Evolutionary conservation across 768 basidiomycete genomes (phyloP).

Genomic region (Mycena leptocephala): DNA sequence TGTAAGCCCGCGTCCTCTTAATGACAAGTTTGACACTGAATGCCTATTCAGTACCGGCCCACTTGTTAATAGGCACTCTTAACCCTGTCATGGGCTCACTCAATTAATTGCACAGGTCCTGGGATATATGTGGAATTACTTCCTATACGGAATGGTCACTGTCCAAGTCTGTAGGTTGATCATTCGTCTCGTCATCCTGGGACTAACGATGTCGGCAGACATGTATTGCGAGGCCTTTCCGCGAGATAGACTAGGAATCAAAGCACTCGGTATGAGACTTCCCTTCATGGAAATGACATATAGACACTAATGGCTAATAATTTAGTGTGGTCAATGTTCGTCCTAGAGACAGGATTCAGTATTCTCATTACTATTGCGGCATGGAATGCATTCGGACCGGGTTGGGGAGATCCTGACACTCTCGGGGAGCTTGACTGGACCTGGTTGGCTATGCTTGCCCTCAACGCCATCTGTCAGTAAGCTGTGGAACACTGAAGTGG

Average conservation of each 20-base stretch:
- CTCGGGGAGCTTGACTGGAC: constrained; percentile 26
- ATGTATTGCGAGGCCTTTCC: constrained; percentile 25
- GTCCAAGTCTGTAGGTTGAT: constrained; percentile 27
- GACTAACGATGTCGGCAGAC: constrained; percentile 12
- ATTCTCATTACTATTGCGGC: constrained; percentile 31
- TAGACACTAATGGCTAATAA: not conserved
- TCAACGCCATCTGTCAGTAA: constrained; percentile 27
- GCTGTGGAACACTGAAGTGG: not conserved
- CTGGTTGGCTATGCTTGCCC: constrained; percentile 10
- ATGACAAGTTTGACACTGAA: not conserved
- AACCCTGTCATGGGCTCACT: not conserved
- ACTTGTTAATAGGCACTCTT: not conserved
- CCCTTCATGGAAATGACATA: not conserved
- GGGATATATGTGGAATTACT: constrained; percentile 33
- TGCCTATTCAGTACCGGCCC: constrained; percentile 17
- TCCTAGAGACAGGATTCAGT: constrained; percentile 24
- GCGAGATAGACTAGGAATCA: constrained; percentile 18
- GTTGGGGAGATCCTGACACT: constrained; percentile 32
- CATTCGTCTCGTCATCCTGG: not conserved
- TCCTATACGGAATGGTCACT: constrained; percentile 23
- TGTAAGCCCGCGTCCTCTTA: constrained; percentile 8
- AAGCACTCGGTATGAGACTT: constrained; percentile 20
- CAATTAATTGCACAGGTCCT: constrained; percentile 12
- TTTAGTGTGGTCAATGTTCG: constrained; percentile 32
- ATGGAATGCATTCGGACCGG: constrained; percentile 29